Conservation (phyloP, 1,139 yeast species). For the Yamadazyma trypodendri region DNA sequence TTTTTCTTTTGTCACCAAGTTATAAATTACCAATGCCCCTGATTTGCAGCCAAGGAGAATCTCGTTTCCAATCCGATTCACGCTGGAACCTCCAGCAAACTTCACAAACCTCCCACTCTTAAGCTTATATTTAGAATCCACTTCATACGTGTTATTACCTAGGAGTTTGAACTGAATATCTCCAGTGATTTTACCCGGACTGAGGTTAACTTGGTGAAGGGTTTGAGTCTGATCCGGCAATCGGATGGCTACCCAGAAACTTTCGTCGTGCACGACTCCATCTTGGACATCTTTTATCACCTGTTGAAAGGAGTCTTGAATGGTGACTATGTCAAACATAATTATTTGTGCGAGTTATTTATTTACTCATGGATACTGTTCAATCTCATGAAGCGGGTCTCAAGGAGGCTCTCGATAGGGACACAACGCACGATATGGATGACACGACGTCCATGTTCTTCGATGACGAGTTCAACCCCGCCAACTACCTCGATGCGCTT, state of each 20-base stretch:
- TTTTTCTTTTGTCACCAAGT: slow-evolving; percentile 16
- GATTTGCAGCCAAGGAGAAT: slow-evolving; percentile 41
- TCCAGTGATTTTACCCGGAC: slow-evolving; percentile 4
- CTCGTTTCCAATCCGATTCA: slow-evolving; percentile 8
- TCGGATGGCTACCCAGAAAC: slow-evolving; percentile 42
- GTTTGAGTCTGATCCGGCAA: slow-evolving; percentile 25
- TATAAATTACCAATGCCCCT: slow-evolving; percentile 35
- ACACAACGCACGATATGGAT: too few species aligned
- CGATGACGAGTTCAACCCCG: slow-evolving; percentile 38
- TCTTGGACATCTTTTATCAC: slow-evolving; percentile 34
- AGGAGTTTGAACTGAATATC: slow-evolving; percentile 5
- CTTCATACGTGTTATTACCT: slow-evolving; percentile 4
- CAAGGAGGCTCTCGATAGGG: too few species aligned
- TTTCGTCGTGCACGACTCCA: slow-evolving; percentile 21
- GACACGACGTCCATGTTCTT: slow-evolving; percentile 37
- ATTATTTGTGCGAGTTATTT: slow-evolving; percentile 1
- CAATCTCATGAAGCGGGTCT: too few species aligned
- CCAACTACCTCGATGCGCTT: slow-evolving; percentile 38
- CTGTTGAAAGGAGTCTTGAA: slow-evolving; percentile 45
- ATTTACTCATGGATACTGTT: too few species aligned
- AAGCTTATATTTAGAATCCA: slow-evolving; percentile 8
- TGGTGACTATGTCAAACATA: slow-evolving; percentile 23
- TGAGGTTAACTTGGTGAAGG: slow-evolving; percentile 17
- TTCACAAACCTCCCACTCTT: slow-evolving; percentile 8
- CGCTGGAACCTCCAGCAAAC: slow-evolving; percentile 8